Percentiles rank a stretch among this genome's conserved stretches.
These are phyloP conservation scores for Anaeramoeba flamelloides DNA, from an alignment of 78 protist genomes.

Conservation along the genomic window DNA sequence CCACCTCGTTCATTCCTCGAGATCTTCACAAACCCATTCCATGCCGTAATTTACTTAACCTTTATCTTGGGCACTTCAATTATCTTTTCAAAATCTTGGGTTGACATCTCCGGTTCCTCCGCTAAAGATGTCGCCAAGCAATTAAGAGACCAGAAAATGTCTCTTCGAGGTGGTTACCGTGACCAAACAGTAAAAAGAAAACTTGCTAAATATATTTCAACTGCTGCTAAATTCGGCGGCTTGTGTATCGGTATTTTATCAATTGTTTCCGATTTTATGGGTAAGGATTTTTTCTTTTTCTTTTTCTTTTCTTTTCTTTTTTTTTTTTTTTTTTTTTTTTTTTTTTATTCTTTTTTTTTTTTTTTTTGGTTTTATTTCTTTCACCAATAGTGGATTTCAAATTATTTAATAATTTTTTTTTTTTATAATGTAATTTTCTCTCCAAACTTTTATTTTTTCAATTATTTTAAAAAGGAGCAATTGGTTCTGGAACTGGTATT, in stretches of 20 bases:
- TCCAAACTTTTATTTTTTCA: not conserved
- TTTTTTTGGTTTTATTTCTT: too few species aligned
- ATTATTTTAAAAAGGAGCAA: slow-evolving; percentile 15
- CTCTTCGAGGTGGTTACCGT: slow-evolving; percentile 22
- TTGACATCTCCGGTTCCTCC: slow-evolving; percentile 70
- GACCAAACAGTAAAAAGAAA: slow-evolving; percentile 44
- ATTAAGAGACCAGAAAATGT: slow-evolving; percentile 72
- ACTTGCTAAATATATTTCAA: slow-evolving; percentile 93
- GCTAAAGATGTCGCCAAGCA: slow-evolving; percentile 89
- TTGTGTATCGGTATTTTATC: slow-evolving; percentile 96
- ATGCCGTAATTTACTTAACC: slow-evolving; percentile 72
- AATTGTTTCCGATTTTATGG: slow-evolving; percentile 85
- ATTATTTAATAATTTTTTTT: too few species aligned
- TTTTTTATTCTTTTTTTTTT: too few species aligned
- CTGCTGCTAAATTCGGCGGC: slow-evolving; percentile 98
- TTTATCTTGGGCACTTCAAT: slow-evolving; percentile 90
- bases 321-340: too few species aligned
- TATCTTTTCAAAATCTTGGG: slow-evolving; percentile 89
- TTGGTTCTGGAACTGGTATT: slow-evolving; percentile 98
- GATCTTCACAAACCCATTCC: slow-evolving; percentile 80
- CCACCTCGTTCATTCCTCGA: slow-evolving; percentile 83
- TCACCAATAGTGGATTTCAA: too few species aligned
- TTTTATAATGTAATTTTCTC: too few species aligned
- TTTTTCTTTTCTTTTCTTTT: too few species aligned
- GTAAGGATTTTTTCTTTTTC: too few species aligned